Evolutionary conservation across 495 filamentous ascomycete species (phyloP).

Genomic region (Bacidia rubella): DNA sequence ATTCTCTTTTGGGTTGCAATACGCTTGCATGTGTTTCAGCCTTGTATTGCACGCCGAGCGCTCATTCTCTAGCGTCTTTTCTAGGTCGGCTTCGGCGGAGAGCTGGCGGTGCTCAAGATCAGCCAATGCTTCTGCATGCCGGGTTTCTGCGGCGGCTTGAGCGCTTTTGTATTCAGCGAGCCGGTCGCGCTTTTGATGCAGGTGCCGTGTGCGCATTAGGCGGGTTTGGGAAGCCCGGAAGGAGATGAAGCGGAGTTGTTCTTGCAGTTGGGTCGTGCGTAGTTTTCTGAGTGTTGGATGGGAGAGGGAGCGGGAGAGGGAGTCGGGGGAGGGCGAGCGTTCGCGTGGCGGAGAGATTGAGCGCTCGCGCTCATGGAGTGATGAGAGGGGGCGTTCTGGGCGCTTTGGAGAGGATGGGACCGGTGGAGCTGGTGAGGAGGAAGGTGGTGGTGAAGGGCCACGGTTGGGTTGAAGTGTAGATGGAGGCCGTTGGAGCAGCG

Average conservation of each 20-base stretch:
- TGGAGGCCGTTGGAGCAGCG: background rate
- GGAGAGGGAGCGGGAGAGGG: conserved; percentile 10
- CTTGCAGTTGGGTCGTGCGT: conserved; percentile 17
- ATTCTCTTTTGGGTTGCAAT: conserved; percentile 14
- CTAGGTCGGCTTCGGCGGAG: conserved; percentile 18
- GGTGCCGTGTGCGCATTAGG: conserved; percentile 14
- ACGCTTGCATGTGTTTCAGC: conserved; percentile 22
- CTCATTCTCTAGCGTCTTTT: conserved; percentile 14
- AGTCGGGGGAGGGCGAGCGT: conserved; percentile 7
- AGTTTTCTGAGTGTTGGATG: conserved; percentile 14
- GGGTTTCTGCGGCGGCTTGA: conserved; percentile 5
- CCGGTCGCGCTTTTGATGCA: conserved; percentile 5
- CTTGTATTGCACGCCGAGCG: conserved; percentile 19
- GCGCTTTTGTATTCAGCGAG: conserved; percentile 7
- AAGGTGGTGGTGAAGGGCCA: conserved; percentile 8
- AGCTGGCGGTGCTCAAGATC: conserved; percentile 18
- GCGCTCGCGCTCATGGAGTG: too few relatives aligned
- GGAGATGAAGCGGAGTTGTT: conserved; percentile 19
- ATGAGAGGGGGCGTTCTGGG: background rate
- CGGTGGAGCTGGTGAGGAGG: conserved; percentile 8
- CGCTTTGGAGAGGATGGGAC: background rate
- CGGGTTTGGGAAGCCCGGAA: conserved; percentile 18
- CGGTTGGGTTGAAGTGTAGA: background rate
- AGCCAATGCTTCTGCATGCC: conserved; percentile 15
- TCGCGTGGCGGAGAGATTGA: conserved; percentile 2